phyloP scores from a whole-genome alignment of 2,329 filamentous ascomycete genomes.

The Neoscytalidium dimidiatum region DNA sequence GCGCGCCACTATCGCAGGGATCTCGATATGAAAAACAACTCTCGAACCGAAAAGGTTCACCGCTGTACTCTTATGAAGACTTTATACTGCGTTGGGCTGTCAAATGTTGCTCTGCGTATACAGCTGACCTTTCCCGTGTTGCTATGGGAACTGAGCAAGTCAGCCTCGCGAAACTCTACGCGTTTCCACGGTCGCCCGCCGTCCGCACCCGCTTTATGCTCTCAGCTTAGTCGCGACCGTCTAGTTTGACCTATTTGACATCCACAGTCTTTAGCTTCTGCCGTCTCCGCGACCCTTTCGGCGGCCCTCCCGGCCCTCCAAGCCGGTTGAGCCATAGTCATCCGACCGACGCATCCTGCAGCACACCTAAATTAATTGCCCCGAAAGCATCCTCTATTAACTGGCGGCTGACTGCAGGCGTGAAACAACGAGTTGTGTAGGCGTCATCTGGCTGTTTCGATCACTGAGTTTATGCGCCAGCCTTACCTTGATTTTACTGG shows the following conservation, averaged over 20 bases:
- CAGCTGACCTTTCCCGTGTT: background rate
- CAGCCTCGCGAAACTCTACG: background rate
- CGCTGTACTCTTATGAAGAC: background rate
- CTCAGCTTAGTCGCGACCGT: background rate
- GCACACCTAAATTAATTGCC: background rate
- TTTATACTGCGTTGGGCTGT: background rate
- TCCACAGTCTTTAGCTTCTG: background rate
- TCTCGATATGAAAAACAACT: background rate
- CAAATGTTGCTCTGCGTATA: background rate
- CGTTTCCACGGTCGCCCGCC: background rate
- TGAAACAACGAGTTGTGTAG: constrained; percentile 3
- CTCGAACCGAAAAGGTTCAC: background rate
- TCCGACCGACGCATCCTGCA: background rate
- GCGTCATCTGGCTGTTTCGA: background rate
- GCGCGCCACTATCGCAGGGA: background rate
- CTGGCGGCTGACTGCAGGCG: background rate
- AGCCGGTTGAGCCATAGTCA: background rate
- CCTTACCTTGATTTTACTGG: background rate
- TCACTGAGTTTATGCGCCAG: background rate
- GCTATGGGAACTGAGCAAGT: background rate
- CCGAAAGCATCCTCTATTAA: background rate
- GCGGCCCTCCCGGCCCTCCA: background rate
- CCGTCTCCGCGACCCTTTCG: background rate
- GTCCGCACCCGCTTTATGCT: background rate
- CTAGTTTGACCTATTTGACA: background rate